phyloP scores from a whole-genome alignment of 2,329 filamentous ascomycete species.

The Corynespora cassiicola region DNA sequence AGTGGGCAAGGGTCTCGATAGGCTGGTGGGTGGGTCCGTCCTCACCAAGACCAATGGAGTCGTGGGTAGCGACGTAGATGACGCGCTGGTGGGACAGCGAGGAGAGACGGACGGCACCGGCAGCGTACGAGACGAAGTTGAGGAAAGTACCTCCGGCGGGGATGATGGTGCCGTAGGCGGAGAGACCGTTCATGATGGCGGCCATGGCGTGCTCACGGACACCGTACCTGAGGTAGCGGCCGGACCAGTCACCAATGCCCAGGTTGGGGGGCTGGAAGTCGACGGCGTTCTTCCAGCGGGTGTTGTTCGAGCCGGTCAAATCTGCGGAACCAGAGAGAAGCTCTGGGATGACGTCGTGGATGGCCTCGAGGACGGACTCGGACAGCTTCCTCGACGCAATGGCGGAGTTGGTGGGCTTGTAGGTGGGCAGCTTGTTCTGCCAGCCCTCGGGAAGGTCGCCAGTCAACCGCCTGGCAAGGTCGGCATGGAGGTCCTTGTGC shows the following conservation, averaged over 20 bases:
- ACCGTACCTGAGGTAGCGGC: slow-evolving; percentile 92
- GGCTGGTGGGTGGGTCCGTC: slow-evolving; percentile 99
- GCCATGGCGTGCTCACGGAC: slow-evolving; percentile 93
- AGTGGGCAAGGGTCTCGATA: slow-evolving; percentile 97
- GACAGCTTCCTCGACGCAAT: slow-evolving; percentile 96
- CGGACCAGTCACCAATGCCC: slow-evolving; percentile 86
- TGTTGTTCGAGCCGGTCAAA: slow-evolving; percentile 98
- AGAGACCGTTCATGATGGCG: slow-evolving; percentile 91
- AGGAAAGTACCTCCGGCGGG: slow-evolving; percentile 97
- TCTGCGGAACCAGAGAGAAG: slow-evolving; percentile 96
- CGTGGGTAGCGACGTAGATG: slow-evolving; percentile 97
- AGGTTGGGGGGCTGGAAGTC: slow-evolving; percentile 94
- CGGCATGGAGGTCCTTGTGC: slow-evolving; percentile 78
- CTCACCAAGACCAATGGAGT: slow-evolving; percentile 98
- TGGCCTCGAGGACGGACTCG: slow-evolving; percentile 88
- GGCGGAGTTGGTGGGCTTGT: slow-evolving; percentile 84
- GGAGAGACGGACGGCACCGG: slow-evolving; percentile 92
- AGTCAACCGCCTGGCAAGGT: slow-evolving; percentile 80
- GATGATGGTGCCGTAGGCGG: slow-evolving; percentile 93
- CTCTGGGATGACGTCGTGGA: slow-evolving; percentile 84
- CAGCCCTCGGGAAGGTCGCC: slow-evolving; percentile 92
- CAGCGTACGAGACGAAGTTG: slow-evolving; percentile 98
- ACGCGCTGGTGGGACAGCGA: slow-evolving; percentile 87
- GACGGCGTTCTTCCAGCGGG: slow-evolving; percentile 93
- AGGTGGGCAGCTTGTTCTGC: slow-evolving; percentile 91